A percentile compares a stretch with the other conserved stretches of the same genome.
These are phyloP conservation scores for Sorghum bicolor DNA, from an alignment of 176 grass and related monocot species.

Conservation along the genomic window DNA sequence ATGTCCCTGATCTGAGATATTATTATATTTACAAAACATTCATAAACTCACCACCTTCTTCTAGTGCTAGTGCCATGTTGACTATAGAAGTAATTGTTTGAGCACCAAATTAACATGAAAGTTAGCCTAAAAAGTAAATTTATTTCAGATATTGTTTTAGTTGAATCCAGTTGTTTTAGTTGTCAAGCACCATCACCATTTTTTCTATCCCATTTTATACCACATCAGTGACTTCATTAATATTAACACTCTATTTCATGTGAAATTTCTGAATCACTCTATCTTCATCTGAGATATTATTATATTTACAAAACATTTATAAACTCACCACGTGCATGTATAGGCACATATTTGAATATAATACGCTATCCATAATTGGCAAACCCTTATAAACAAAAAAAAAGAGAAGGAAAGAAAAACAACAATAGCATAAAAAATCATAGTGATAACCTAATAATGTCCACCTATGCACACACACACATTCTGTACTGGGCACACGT, in stretches of 20 bases:
- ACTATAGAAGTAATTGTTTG: not conserved
- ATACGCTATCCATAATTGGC: not conserved
- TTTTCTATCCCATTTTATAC: not conserved
- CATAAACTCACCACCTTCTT: not conserved
- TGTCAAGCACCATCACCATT: not conserved
- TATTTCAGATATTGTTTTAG: not conserved
- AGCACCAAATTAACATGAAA: not conserved
- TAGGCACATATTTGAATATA: not conserved
- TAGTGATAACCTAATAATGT: not conserved
- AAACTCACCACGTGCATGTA: too few species aligned
- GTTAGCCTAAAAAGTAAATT: not conserved
- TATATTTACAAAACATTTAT: too few species aligned
- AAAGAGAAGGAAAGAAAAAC: not conserved
- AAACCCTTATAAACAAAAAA: not conserved
- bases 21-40: not conserved
- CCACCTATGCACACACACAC: too few species aligned
- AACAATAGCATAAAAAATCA: not conserved
- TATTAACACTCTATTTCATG: too few species aligned
- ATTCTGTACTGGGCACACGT: too few species aligned
- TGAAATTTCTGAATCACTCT: not conserved
- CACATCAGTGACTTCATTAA: not conserved
- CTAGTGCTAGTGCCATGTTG: not conserved
- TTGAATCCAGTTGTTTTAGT: not conserved
- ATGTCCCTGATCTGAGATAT: not conserved
- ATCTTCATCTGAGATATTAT: too few species aligned